A percentile compares a stretch with the other conserved stretches of the same genome.
Conservation (phyloP, 2,329 filamentous ascomycete genomes). For the Colletotrichum limetticola region DNA sequence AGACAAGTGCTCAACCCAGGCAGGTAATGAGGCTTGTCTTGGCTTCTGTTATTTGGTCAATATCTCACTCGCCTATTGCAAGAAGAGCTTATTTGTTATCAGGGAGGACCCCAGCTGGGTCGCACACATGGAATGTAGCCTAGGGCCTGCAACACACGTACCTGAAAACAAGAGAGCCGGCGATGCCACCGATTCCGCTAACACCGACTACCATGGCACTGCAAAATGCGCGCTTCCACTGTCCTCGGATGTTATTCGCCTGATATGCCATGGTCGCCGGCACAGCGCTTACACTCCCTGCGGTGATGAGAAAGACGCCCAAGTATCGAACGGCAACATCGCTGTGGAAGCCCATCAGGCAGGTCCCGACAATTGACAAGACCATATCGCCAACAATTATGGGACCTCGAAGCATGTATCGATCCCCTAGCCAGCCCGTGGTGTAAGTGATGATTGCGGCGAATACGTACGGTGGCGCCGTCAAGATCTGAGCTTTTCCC, state of each 20-base stretch:
- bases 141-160: background rate
- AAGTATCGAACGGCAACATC: conserved; percentile 71
- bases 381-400: conserved; percentile 72
- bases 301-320: conserved; percentile 67
- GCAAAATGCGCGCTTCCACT: conserved; percentile 36
- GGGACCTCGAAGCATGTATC: conserved; percentile 69
- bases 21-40: conserved; percentile 24
- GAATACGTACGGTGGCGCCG: conserved; percentile 67
- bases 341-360: conserved; percentile 68
- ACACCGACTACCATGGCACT: conserved; percentile 31
- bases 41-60: background rate
- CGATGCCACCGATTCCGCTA: conserved; percentile 34
- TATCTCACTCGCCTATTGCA: background rate
- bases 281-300: conserved; percentile 24
- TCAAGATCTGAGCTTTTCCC: conserved; percentile 62
- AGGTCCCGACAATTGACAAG: conserved; percentile 72
- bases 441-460: conserved; percentile 71
- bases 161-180: conserved; percentile 35
- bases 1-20: conserved; percentile 24
- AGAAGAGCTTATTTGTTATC: background rate
- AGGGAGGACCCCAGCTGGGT: background rate
- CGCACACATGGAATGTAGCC: background rate
- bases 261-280: conserved; percentile 32
- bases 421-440: conserved; percentile 74
- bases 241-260: conserved; percentile 36